Evolutionary conservation across 176 grass and related monocot genomes (phyloP).

Genomic region (barley (Hordeum vulgare)): DNA sequence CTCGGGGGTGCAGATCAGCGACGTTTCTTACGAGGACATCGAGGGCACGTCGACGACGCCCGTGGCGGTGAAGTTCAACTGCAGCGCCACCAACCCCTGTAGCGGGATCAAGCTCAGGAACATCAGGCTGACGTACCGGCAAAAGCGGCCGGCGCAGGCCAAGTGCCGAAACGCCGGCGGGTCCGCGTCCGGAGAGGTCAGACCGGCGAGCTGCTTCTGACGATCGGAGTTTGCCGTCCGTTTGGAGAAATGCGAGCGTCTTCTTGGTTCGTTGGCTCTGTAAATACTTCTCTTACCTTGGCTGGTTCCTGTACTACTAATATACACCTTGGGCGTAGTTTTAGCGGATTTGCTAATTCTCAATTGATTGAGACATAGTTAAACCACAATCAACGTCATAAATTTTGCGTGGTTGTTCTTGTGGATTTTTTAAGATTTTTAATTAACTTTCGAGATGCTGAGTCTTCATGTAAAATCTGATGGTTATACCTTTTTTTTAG

Average conservation of each 20-base stretch:
- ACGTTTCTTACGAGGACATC: conserved; percentile 29
- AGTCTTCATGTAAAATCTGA: too few species aligned
- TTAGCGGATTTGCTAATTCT: too few species aligned
- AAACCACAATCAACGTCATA: too few species aligned
- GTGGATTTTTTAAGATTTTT: too few species aligned
- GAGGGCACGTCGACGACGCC: conserved; percentile 40
- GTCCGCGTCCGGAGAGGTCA: conserved; percentile 17
- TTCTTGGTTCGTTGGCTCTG: neutral
- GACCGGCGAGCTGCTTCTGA: conserved; percentile 48
- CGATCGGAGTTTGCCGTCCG: too few species aligned
- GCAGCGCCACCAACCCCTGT: conserved; percentile 52
- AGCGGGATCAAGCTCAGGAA: conserved; percentile 30
- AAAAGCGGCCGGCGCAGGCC: conserved; percentile 14
- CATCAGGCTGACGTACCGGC: conserved; percentile 38
- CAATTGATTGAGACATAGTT: too few species aligned
- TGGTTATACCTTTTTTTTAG: too few species aligned
- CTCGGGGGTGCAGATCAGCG: conserved; percentile 55
- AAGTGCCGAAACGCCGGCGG: conserved; percentile 47
- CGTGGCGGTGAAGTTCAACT: conserved; percentile 56
- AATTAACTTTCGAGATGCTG: too few species aligned
- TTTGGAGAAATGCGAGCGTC: neutral
- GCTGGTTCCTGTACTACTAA: neutral
- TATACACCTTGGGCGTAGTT: too few species aligned
- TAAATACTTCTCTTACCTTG: neutral
- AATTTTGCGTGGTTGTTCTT: too few species aligned